Base-by-base conservation (phyloP, 371 early-diverging fungal genomes). In the Mucor saturninus region DNA sequence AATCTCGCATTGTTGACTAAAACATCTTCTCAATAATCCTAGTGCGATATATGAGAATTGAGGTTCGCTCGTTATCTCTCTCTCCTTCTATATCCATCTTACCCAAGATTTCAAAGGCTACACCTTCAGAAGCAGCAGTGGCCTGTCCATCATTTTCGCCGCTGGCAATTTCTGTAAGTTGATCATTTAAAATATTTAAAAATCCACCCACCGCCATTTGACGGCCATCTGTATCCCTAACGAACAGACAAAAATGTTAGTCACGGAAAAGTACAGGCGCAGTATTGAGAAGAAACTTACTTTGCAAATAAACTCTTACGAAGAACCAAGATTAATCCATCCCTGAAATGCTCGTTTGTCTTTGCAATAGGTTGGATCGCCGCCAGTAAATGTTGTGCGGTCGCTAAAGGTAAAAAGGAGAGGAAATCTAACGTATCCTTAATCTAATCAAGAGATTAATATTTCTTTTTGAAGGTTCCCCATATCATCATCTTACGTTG, bases 251-350 rank as follows among this genome's bases (percentile, higher is more conserved):
- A 21, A 21, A 21, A 21, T 21, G 21, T 21, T 21, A 21, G 21
- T 1, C 21, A 21, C 21, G 21, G 21, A 49, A 28, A 56, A 42
- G 15, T 35, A 26, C 5, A 29, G 40, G 21, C n/a, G 39, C 5
- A 30, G 28, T 15, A 32, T 32, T 14, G 8, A n/a, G 11, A 30
- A 39, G 5, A 1, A 37, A 60, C 63, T 57, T 84, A 86, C 88
- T 82, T 86, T 58, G 87, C 75, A 59, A 86, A 86, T 64, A 88
- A 66, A 37, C 86, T 81, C 42, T 88, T 88, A 52, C 87, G 75
- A 37, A 88, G 62, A 10, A 88, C 73, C 5, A 88, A 68, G 48
- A 87, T 83, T 46, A 88, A 59, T 5, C 82, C 81, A 61, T 87
- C 83, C 42, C 84, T 80, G 51, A 88, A 81, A 30, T 80, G 71